Evolutionary conservation across 345 rosid species (phyloP).

Genomic region (Brassica carinata): DNA sequence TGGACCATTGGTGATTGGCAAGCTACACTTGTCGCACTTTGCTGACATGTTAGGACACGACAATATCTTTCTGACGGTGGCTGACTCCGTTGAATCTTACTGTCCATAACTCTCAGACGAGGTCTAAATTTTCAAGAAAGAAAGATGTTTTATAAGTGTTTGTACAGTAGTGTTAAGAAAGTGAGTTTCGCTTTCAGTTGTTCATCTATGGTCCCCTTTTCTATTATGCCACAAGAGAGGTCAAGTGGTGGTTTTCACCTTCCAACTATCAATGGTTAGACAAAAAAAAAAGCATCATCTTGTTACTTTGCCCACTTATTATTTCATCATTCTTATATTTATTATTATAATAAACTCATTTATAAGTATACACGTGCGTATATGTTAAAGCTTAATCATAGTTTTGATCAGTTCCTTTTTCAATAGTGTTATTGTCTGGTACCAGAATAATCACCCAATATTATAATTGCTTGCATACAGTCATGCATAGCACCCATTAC

Average conservation of each 20-base stretch:
- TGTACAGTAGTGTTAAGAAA: too few species aligned
- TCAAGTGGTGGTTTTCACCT: slow-evolving; percentile 31
- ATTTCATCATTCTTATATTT: neutral
- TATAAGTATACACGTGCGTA: slow-evolving; percentile 16
- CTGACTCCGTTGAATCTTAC: too few species aligned
- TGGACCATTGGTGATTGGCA: too few species aligned
- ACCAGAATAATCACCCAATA: neutral
- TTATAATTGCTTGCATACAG: neutral
- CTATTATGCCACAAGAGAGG: too few species aligned
- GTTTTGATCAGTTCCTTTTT: slow-evolving; percentile 4
- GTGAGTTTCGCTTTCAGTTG: too few species aligned
- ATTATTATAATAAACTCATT: neutral
- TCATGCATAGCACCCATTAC: slow-evolving; percentile 5
- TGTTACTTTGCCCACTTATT: slow-evolving; percentile 7
- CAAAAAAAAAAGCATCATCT: neutral
- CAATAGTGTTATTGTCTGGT: neutral
- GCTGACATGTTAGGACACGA: too few species aligned
- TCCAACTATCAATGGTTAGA: slow-evolving; percentile 42
- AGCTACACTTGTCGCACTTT: too few species aligned
- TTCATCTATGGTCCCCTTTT: too few species aligned
- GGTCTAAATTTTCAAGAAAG: too few species aligned
- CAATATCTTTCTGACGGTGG: too few species aligned
- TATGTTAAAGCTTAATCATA: neutral
- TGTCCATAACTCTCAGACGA: too few species aligned
- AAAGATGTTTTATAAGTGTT: too few species aligned